Conservation (phyloP, 306 rosid species). For the Nissolia schottii region DNA sequence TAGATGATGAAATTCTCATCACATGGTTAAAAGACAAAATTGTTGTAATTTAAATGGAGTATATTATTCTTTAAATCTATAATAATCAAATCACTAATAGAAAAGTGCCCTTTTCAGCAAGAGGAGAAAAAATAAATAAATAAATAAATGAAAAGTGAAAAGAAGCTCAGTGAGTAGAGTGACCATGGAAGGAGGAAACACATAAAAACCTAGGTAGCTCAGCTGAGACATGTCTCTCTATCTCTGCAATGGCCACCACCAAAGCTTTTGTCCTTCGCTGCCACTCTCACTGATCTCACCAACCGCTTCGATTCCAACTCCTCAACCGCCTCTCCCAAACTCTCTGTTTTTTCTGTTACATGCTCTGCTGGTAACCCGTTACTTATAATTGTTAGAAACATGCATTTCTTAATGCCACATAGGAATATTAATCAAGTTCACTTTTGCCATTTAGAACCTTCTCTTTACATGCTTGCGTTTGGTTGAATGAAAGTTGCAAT, state of each 20-base stretch:
- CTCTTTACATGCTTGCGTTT: neutral
- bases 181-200: no score
- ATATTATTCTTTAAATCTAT: no score
- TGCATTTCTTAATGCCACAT: neutral
- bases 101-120: no score
- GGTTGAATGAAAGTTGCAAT: neutral
- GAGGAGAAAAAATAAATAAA: no score
- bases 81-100: no score
- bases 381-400: neutral
- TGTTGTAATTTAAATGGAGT: no score
- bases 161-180: no score
- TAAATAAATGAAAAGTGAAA: no score
- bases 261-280: constrained; percentile 33
- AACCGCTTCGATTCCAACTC: constrained; percentile 15
- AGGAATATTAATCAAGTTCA: neutral
- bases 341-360: constrained; percentile 31
- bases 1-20: no score
- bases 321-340: neutral
- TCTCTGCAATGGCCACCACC: constrained; percentile 34
- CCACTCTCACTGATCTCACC: constrained; percentile 15
- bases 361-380: constrained; percentile 45
- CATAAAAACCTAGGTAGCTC: no score
- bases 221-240: no score
- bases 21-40: no score
- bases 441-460: neutral